phyloP scores from a whole-genome alignment of 2,329 filamentous ascomycete genomes.

The Fusarium staphyleae region DNA sequence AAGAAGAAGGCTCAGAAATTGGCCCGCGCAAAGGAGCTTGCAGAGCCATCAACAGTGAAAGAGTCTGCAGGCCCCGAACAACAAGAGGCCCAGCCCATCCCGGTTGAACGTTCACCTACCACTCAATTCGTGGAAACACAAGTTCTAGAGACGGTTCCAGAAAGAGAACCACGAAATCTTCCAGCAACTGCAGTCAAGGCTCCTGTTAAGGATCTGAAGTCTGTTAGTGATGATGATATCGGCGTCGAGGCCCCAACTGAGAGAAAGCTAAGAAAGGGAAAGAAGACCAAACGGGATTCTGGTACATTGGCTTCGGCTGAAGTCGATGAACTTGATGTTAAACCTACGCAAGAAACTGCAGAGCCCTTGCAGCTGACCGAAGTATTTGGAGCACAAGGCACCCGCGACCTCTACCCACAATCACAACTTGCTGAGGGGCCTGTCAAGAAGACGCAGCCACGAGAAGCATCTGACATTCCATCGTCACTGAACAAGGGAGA shows the following conservation, averaged over 20 bases:
- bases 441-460: background rate
- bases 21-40: conserved; percentile 27
- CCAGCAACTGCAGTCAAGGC: background rate
- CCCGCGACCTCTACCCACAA: background rate
- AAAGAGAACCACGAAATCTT: background rate
- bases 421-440: background rate
- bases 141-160: background rate
- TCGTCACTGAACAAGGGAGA: background rate
- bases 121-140: background rate
- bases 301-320: background rate
- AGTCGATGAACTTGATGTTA: background rate
- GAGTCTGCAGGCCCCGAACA: background rate
- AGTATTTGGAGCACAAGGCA: background rate
- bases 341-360: background rate
- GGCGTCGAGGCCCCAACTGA: conserved; percentile 30
- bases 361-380: background rate
- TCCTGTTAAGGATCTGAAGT: conserved; percentile 10
- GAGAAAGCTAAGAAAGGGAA: conserved; percentile 52
- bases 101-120: background rate
- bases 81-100: background rate
- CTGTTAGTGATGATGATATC: conserved; percentile 23
- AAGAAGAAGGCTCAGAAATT: conserved; percentile 49
- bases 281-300: conserved; percentile 41
- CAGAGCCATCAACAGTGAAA: conserved; percentile 3
- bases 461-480: background rate